phyloP scores from a whole-genome alignment of 2,329 filamentous ascomycete genomes.

The Didymella exigua region DNA sequence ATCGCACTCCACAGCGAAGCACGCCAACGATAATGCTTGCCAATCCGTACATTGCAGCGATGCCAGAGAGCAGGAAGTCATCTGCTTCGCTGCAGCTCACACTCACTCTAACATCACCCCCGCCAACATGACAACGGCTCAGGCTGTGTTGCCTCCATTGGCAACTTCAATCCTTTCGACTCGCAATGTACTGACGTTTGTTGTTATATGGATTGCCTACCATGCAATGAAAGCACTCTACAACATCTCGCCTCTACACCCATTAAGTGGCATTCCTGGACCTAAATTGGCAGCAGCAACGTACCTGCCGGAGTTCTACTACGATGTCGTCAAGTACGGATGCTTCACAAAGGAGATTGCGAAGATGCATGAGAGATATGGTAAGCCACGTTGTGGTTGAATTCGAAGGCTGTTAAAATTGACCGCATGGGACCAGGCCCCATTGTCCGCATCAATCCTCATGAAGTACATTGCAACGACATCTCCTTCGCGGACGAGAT shows the following conservation, averaged over 20 bases:
- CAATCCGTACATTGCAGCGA: neutral
- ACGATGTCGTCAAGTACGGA: slow-evolving; percentile 42
- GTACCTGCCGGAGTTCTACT: slow-evolving; percentile 45
- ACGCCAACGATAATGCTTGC: slow-evolving; percentile 11
- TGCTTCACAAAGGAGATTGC: slow-evolving; percentile 43
- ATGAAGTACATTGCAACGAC: slow-evolving; percentile 42
- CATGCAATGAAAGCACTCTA: slow-evolving; percentile 27
- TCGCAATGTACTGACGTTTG: slow-evolving; percentile 12
- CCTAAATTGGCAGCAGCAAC: slow-evolving; percentile 45
- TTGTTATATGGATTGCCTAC: slow-evolving; percentile 21
- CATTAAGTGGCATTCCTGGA: slow-evolving; percentile 40
- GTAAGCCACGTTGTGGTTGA: slow-evolving; percentile 18
- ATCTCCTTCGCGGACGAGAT: slow-evolving; percentile 38
- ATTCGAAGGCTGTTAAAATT: no score
- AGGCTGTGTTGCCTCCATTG: slow-evolving; percentile 4
- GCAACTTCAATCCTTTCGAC: slow-evolving; percentile 14
- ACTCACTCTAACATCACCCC: neutral
- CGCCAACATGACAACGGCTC: slow-evolving; percentile 10
- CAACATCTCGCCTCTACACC: slow-evolving; percentile 37
- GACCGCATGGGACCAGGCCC: slow-evolving; percentile 26
- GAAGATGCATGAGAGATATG: slow-evolving; percentile 47
- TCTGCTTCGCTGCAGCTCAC: slow-evolving; percentile 2
- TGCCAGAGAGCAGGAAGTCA: neutral
- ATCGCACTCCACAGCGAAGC: slow-evolving; percentile 15
- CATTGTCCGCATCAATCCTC: slow-evolving; percentile 42